A percentile compares a stretch with the other conserved stretches of the same genome.
Conservation (phyloP, 1,139 yeast species). For the Magnusiomyces ingens region DNA sequence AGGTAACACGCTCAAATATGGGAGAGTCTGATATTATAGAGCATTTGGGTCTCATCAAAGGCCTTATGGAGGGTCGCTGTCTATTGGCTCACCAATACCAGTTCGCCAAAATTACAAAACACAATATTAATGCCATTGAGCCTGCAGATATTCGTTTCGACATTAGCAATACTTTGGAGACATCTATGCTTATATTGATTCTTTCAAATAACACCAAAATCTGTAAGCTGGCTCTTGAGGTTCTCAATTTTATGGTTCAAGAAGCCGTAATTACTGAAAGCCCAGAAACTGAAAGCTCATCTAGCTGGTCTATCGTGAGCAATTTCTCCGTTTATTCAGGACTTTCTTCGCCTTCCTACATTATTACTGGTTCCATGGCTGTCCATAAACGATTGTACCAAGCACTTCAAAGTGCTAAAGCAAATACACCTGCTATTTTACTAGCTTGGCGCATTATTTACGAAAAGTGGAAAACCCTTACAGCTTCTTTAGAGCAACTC, state of each 20-base stretch:
- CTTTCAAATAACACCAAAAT: conserved; percentile 55
- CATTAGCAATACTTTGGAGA: conserved; percentile 38
- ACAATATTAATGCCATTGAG: conserved; percentile 23
- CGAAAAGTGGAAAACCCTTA: conserved; percentile 46
- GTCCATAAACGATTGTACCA: conserved; percentile 60
- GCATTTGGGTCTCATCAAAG: conserved; percentile 25
- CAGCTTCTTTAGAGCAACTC: conserved; percentile 6
- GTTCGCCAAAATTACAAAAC: conserved; percentile 24
- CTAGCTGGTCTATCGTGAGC: conserved; percentile 29
- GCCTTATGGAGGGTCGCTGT: conserved; percentile 18
- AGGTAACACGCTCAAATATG: conserved; percentile 1
- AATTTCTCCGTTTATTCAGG: conserved; percentile 38
- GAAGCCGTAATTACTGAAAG: conserved; percentile 34
- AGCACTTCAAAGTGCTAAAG: conserved; percentile 46
- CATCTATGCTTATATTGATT: conserved; percentile 43
- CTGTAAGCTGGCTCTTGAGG: conserved; percentile 46
- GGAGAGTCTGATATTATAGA: conserved; percentile 19
- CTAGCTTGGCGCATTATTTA: conserved; percentile 53
- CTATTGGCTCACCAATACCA: conserved; percentile 28
- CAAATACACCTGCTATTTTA: conserved; percentile 54
- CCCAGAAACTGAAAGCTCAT: conserved; percentile 21
- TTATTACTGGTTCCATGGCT: conserved; percentile 71
- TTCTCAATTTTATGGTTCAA: conserved; percentile 42
- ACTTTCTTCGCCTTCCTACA: conserved; percentile 51
- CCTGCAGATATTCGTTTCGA: conserved; percentile 25